phyloP scores from a whole-genome alignment of 2,329 filamentous ascomycete genomes.

The Verticillium klebahnii region DNA sequence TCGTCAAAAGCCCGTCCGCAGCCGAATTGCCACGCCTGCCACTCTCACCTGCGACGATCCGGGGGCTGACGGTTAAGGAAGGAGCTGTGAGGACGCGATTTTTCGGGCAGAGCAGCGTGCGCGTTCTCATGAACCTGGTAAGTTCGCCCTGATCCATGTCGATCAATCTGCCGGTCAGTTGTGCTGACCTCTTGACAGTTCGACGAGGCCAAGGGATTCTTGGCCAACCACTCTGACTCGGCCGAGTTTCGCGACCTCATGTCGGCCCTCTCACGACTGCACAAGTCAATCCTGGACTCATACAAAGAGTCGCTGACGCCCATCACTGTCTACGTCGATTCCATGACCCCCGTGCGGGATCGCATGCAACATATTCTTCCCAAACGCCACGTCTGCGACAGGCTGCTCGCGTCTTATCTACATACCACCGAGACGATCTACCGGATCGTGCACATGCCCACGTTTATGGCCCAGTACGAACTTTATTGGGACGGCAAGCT shows the following conservation, averaged over 20 bases:
- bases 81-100: constrained; percentile 42
- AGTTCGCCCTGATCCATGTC: constrained; percentile 11
- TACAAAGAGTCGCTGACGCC: constrained; percentile 42
- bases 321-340: constrained; percentile 53
- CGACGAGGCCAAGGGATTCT: constrained; percentile 47
- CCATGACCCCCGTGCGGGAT: constrained; percentile 53
- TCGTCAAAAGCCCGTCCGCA: constrained; percentile 34
- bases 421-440: constrained; percentile 48
- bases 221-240: constrained; percentile 36
- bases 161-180: neutral
- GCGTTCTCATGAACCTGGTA: constrained; percentile 50
- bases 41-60: constrained; percentile 37
- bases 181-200: constrained; percentile 33
- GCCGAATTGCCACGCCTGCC: constrained; percentile 28
- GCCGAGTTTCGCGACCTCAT: constrained; percentile 38
- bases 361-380: constrained; percentile 51
- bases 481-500: constrained; percentile 45
- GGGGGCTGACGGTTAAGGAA: constrained; percentile 44
- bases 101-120: constrained; percentile 48
- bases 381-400: constrained; percentile 42
- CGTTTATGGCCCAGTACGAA: constrained; percentile 46
- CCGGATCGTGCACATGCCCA: constrained; percentile 47
- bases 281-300: constrained; percentile 42
- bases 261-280: constrained; percentile 38
- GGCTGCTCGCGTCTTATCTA: constrained; percentile 44